phyloP scores from a whole-genome alignment of 805 yeast genomes.

The Nakazawaea anatomiae region DNA sequence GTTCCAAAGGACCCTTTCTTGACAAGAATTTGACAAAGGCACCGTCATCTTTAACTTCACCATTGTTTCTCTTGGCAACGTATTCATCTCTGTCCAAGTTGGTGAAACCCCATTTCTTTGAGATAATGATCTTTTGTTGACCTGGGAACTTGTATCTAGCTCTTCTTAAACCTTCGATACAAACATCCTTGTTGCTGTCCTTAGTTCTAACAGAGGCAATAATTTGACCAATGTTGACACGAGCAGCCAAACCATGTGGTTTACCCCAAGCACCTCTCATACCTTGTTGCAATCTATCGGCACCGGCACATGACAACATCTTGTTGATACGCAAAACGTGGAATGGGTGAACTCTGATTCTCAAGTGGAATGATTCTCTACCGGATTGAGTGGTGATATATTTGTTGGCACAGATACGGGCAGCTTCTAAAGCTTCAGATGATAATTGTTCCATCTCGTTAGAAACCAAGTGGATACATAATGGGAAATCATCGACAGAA shows the following conservation, averaged over 20 bases:
- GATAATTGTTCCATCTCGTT: constrained; percentile 99
- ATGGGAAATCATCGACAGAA: constrained; percentile 98
- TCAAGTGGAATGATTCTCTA: constrained; percentile 99
- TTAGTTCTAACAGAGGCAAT: constrained; percentile 97
- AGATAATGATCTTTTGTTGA: constrained; percentile 98
- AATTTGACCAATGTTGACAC: constrained; percentile 98
- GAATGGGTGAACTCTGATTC: constrained; percentile 99
- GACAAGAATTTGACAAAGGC: constrained; percentile 98
- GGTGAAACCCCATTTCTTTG: constrained; percentile 99
- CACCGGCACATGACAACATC: constrained; percentile 99
- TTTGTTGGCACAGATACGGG: constrained; percentile 99
- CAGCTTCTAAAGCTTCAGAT: constrained; percentile 99
- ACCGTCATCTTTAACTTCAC: constrained; percentile 99
- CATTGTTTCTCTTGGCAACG: constrained; percentile 88
- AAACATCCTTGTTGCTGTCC: constrained; percentile 96
- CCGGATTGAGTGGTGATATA: constrained; percentile 97
- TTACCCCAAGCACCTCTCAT: constrained; percentile 99
- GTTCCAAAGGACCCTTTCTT: constrained; percentile 91
- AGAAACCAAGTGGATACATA: constrained; percentile 98
- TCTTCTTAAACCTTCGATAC: constrained; percentile 99
- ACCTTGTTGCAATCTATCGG: constrained; percentile 99
- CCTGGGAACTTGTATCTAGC: constrained; percentile 99
- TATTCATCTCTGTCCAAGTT: constrained; percentile 96
- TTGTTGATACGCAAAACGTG: constrained; percentile 99
- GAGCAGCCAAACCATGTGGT: constrained; percentile 99